Conservation (phyloP, 2,329 filamentous ascomycete species). For the Orbilia brochopaga region DNA sequence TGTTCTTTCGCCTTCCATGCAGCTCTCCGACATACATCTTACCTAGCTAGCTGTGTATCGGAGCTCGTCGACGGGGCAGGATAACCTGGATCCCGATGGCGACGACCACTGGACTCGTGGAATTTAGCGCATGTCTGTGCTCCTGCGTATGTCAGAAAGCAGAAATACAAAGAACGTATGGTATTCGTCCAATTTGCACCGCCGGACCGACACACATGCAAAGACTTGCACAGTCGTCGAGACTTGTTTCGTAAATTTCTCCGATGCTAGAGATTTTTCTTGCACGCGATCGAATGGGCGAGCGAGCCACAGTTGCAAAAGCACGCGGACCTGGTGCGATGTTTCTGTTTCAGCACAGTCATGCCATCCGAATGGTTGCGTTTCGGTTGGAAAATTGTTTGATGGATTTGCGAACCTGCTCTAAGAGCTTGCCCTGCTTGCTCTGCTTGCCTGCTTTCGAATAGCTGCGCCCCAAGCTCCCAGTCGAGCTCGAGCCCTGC, state of each 20-base stretch:
- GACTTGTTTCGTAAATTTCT: slow-evolving; percentile 26
- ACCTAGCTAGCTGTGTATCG: not conserved
- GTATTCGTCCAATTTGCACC: slow-evolving; percentile 4
- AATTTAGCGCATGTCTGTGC: not conserved
- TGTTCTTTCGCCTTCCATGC: not conserved
- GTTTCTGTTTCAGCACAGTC: not conserved
- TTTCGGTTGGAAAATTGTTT: slow-evolving; percentile 4
- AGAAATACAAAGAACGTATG: slow-evolving; percentile 3
- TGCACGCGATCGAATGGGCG: slow-evolving; percentile 45
- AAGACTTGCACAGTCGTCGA: slow-evolving; percentile 24
- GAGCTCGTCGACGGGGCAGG: not conserved
- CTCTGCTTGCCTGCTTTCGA: not conserved
- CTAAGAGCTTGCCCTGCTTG: not conserved
- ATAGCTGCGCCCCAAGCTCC: not conserved
- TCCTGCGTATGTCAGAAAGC: not conserved
- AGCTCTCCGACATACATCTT: not conserved
- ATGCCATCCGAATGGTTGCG: slow-evolving; percentile 4
- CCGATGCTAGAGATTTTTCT: slow-evolving; percentile 34
- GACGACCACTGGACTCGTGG: not conserved
- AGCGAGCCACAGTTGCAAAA: not conserved
- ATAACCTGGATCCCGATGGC: not conserved
- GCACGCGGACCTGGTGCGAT: not conserved
- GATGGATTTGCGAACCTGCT: not conserved
- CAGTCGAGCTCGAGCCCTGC: slow-evolving; percentile 1
- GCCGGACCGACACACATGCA: slow-evolving; percentile 14